A percentile compares a stretch with the other conserved stretches of the same genome.
Conservation (phyloP, 1,139 yeast species). For the Candida tropicalis region DNA sequence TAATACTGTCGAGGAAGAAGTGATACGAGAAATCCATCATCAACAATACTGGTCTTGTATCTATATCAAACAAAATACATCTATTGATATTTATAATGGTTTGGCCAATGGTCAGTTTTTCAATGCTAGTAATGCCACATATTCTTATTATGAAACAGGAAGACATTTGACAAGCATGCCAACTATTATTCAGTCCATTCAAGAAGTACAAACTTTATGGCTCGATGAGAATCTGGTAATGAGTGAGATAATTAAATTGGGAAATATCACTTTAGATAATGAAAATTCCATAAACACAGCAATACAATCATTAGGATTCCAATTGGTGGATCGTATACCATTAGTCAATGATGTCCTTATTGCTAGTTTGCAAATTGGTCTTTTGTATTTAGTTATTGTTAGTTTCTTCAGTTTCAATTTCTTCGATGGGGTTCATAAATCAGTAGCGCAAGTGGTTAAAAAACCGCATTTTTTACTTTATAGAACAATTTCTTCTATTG, state of each 20-base stretch:
- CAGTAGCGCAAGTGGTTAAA: constrained; percentile 38
- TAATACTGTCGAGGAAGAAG: constrained; percentile 34
- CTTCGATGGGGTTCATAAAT: constrained; percentile 54
- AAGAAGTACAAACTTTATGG: constrained; percentile 20
- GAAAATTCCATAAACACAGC: constrained; percentile 5
- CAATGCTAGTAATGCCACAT: constrained; percentile 28
- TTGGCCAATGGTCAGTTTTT: constrained; percentile 28
- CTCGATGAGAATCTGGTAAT: constrained; percentile 11
- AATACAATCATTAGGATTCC: constrained; percentile 10
- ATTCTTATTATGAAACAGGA: constrained; percentile 40
- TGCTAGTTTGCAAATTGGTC: constrained; percentile 73
- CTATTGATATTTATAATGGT: constrained; percentile 29
- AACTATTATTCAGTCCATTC: constrained; percentile 15
- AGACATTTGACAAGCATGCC: constrained; percentile 29
- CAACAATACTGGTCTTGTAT: constrained; percentile 48
- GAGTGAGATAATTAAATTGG: constrained; percentile 1
- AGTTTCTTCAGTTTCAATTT: constrained; percentile 61
- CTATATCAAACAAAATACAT: constrained; percentile 41
- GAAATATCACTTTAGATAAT: constrained; percentile 11
- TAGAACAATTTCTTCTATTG: constrained; percentile 28
- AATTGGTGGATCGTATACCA: constrained; percentile 10
- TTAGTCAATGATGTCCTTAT: constrained; percentile 47
- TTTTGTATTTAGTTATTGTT: constrained; percentile 70
- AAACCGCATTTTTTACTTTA: constrained; percentile 30
- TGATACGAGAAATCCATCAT: constrained; percentile 41